Evolutionary conservation across 2,329 filamentous ascomycete species (phyloP), one percentile per base, ranked within the genome.

Genomic region (Microcyclosporella mali): DNA sequence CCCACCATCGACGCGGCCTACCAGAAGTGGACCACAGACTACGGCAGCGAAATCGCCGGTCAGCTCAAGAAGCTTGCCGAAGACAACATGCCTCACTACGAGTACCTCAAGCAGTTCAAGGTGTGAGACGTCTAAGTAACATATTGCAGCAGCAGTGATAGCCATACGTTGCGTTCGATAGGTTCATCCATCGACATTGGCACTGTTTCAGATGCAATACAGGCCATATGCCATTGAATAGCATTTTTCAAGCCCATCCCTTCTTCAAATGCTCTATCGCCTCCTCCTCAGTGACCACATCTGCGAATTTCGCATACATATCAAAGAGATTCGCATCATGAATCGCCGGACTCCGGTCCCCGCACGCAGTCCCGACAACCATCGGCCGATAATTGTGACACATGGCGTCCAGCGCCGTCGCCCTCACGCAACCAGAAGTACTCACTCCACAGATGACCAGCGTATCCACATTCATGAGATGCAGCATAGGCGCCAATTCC

Each of bases 301-400:
- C 55, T 27, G 47, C 55, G 37, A 55, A 46, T 40, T 57, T 57
- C 8, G 52, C 52, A 46, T 56, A 47, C 51, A 57, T 51, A 45
- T 56, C 55, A 46, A 54, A 53, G n/a, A 57, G 17, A 40, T 57
- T 56, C 18, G 51, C 51, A 36, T 54, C 46, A 30, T 57, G 55
- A 27, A 57, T 54, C 11, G 36, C 47, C 25, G 36, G 15, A 37
- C 45, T 54, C 8, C 54, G 40, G 41, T 57, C 54, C 16, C 54
- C 51, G 40, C 54, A 57, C 21, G 51, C 54, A 14, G 27, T 42
- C 2, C 46, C 52, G 8, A 57, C 54, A 12, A 57, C 46, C 50
- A 49, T 57, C 7, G 54, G 50, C 12, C 54, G 21, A 28, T 45
- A 54, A 31, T 51, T 49, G 32, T 49, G 40, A 33, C 53, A 53